Evolutionary conservation across 148 eudicot genomes (phyloP).

Genomic region (Rhododendron henanense): DNA sequence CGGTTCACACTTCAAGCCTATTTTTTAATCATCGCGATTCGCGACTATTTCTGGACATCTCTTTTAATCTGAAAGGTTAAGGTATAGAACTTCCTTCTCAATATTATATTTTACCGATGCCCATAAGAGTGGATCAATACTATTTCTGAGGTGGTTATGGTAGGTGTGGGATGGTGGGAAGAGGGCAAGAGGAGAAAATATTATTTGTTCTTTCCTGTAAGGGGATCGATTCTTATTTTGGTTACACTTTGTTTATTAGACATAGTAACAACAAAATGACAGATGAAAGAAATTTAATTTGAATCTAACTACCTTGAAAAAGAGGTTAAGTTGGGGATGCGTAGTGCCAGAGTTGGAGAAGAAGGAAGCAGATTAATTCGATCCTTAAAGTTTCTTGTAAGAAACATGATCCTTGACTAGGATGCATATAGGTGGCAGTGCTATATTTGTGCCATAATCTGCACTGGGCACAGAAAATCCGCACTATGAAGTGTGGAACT

Average conservation of each 20-base stretch:
- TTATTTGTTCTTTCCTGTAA: background rate
- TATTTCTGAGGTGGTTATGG: background rate
- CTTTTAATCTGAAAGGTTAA: background rate
- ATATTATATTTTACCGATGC: background rate
- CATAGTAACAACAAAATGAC: background rate
- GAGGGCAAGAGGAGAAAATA: background rate
- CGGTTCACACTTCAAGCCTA: background rate
- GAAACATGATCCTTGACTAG: background rate
- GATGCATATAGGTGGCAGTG: background rate
- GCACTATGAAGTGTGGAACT: background rate
- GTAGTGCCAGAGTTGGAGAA: background rate
- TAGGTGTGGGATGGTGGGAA: background rate
- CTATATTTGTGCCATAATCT: background rate
- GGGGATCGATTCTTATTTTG: background rate
- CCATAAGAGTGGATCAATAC: background rate
- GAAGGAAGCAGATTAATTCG: background rate
- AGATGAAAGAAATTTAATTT: background rate
- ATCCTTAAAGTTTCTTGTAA: background rate
- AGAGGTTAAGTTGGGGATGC: background rate
- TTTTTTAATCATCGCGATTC: background rate
- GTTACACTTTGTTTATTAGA: background rate
- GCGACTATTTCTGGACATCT: background rate
- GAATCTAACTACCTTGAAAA: background rate
- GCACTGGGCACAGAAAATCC: background rate
- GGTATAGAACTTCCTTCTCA: no score